Percentiles rank a stretch among this genome's conserved stretches.
Evolutionary conservation across 2,329 filamentous ascomycete genomes (phyloP).

Genomic region (Verticillium longisporum): DNA sequence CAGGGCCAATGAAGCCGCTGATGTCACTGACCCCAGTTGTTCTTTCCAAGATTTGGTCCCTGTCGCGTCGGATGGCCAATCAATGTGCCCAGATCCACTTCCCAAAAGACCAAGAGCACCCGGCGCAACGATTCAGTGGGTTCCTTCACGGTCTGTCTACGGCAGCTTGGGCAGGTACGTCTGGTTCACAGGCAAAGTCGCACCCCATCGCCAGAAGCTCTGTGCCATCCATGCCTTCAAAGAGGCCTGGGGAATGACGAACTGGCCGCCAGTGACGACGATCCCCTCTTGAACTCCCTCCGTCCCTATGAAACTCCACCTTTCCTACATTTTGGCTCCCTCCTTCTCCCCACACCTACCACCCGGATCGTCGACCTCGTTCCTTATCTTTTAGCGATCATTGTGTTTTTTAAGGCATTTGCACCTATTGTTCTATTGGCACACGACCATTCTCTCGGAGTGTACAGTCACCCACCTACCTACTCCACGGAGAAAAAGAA

Average conservation of each 20-base stretch:
- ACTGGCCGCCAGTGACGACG: neutral
- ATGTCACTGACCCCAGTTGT: conserved; percentile 20
- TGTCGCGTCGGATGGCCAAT: neutral
- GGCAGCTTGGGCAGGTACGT: no score
- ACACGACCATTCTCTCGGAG: neutral
- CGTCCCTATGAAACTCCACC: neutral
- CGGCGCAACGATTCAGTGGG: neutral
- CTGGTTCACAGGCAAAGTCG: neutral
- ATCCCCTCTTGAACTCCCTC: neutral
- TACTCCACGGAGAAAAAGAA: neutral
- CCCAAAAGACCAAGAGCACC: conserved; percentile 2
- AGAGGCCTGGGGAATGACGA: neutral
- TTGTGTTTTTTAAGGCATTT: neutral
- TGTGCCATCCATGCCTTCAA: neutral
- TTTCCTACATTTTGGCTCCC: neutral
- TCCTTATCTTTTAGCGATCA: neutral
- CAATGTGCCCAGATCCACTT: conserved; percentile 2
- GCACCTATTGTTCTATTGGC: neutral
- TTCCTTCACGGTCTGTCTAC: neutral
- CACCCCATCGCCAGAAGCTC: neutral
- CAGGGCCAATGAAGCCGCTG: conserved; percentile 25
- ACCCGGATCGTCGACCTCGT: neutral
- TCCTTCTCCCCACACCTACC: neutral
- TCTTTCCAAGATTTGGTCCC: neutral
- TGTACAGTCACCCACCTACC: neutral